Evolutionary conservation across 2,329 filamentous ascomycete genomes (phyloP).

Genomic region (Sclerotinia glacialis): DNA sequence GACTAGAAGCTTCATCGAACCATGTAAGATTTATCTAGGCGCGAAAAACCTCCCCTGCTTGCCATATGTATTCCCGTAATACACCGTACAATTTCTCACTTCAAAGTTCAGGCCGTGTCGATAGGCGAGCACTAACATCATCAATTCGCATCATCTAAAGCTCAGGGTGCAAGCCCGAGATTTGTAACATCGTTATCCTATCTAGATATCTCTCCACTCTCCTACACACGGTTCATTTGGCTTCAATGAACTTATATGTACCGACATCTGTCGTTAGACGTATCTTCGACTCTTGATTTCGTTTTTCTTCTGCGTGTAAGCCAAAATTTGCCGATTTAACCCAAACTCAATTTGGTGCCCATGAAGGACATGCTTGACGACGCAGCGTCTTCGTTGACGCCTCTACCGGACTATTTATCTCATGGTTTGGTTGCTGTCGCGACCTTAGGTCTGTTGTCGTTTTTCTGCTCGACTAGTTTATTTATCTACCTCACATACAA

Average conservation of each 20-base stretch:
- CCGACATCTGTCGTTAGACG: neutral
- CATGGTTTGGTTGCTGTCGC: conserved; percentile 47
- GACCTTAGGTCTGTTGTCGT: conserved; percentile 47
- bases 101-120: neutral
- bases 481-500: conserved; percentile 45
- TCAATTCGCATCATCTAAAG: conserved; percentile 1
- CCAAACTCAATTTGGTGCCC: neutral
- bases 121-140: neutral
- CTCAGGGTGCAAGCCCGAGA: neutral
- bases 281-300: neutral
- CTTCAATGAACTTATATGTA: conserved; percentile 12
- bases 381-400: conserved; percentile 31
- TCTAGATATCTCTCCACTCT: conserved; percentile 12
- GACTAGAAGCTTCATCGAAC: conserved; percentile 13
- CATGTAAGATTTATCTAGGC: conserved; percentile 1
- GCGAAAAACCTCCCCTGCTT: neutral
- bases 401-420: conserved; percentile 34
- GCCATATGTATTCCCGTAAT: conserved; percentile 8
- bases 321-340: neutral
- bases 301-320: neutral
- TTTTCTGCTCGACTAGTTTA: conserved; percentile 45
- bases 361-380: conserved; percentile 22
- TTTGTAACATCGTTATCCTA: neutral
- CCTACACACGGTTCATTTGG: neutral
- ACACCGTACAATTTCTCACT: neutral